phyloP scores from a whole-genome alignment of 768 basidiomycete species.

The Tulasnella sp. region DNA sequence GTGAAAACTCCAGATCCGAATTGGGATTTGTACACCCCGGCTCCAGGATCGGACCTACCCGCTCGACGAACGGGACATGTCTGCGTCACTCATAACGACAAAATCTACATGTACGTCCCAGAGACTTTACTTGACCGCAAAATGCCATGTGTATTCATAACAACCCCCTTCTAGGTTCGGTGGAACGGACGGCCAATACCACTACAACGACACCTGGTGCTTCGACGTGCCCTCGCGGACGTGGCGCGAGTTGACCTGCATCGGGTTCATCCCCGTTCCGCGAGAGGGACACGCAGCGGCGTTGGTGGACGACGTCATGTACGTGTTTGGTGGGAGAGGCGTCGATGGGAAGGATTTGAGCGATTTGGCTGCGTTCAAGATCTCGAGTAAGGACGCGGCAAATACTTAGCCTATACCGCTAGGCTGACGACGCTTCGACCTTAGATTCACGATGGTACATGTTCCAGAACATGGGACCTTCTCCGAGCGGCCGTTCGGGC shows the following conservation, averaged over 20 bases:
- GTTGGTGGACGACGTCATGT: slow-evolving; percentile 93
- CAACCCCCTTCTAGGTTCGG: slow-evolving; percentile 54
- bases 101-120: slow-evolving; percentile 64
- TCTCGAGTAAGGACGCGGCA: slow-evolving; percentile 63
- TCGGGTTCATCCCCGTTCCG: slow-evolving; percentile 92
- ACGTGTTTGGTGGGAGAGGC: slow-evolving; percentile 93
- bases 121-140: neutral
- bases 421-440: neutral
- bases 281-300: slow-evolving; percentile 95
- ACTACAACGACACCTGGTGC: slow-evolving; percentile 98
- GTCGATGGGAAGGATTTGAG: slow-evolving; percentile 93
- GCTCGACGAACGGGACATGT: slow-evolving; percentile 88
- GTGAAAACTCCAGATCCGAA: slow-evolving; percentile 66
- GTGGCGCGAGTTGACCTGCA: slow-evolving; percentile 91
- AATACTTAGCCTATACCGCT: neutral
- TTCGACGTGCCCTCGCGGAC: slow-evolving; percentile 68
- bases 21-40: slow-evolving; percentile 72
- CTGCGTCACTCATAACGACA: slow-evolving; percentile 70
- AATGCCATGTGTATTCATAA: slow-evolving; percentile 2
- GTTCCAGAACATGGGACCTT: slow-evolving; percentile 99
- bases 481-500: slow-evolving; percentile 83
- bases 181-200: slow-evolving; percentile 95
- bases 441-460: slow-evolving; percentile 97
- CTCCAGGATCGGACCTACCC: slow-evolving; percentile 33
- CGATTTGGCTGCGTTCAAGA: slow-evolving; percentile 93